These are phyloP conservation scores for Candida chauliodis DNA, from an alignment of 805 yeast species.

Conservation along the genomic window DNA sequence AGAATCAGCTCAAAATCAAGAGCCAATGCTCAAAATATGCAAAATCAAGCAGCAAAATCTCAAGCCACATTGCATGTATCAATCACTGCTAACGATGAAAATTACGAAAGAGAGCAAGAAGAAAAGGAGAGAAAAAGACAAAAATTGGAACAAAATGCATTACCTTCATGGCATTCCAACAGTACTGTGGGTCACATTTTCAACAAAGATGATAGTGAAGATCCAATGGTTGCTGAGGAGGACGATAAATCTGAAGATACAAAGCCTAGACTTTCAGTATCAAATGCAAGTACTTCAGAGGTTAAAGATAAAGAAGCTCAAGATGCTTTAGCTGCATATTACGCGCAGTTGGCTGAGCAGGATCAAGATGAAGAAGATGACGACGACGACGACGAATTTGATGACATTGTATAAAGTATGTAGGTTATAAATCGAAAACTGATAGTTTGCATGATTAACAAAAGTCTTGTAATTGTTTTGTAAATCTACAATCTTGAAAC, in stretches of 20 bases:
- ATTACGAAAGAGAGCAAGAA: constrained; percentile 59
- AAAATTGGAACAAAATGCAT: constrained; percentile 82
- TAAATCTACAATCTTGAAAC: too few species aligned
- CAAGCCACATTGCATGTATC: constrained; percentile 89
- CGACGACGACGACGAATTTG: constrained; percentile 37
- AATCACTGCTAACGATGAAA: constrained; percentile 84
- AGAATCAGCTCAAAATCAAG: constrained; percentile 28
- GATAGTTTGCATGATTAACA: too few species aligned
- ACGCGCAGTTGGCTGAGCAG: constrained; percentile 69
- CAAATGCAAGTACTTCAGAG: constrained; percentile 23
- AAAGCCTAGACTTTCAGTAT: constrained; percentile 6
- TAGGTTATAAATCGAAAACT: too few species aligned
- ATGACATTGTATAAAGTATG: constrained; percentile 15
- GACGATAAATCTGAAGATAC: constrained; percentile 8
- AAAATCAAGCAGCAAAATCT: constrained; percentile 54
- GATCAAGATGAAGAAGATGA: constrained; percentile 64
- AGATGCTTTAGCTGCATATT: constrained; percentile 64
- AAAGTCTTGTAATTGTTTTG: too few species aligned
- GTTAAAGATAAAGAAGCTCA: constrained; percentile 64
- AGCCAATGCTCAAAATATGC: constrained; percentile 29
- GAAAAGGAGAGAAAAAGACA: constrained; percentile 66
- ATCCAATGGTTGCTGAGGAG: constrained; percentile 16
- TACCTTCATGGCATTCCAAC: constrained; percentile 94
- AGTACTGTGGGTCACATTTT: constrained; percentile 79
- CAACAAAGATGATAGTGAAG: constrained; percentile 45